Conservation (phyloP, 106 monocot genomes). For the Platanthera guangdongensis region DNA sequence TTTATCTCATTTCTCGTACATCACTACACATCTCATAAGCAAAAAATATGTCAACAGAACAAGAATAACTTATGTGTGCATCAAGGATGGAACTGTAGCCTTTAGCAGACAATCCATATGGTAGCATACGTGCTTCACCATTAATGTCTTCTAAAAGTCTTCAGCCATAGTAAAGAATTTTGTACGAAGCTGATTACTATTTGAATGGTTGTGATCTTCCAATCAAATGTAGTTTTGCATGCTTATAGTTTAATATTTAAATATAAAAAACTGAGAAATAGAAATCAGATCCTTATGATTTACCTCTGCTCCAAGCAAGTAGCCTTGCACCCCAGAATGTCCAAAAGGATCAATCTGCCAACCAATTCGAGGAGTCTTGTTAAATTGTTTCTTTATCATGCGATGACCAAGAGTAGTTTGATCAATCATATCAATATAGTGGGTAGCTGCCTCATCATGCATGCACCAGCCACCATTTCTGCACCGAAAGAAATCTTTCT, state of each 20-base stretch:
- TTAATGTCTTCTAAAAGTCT: too few species aligned
- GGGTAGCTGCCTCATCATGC: slow-evolving; percentile 50
- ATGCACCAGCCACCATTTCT: slow-evolving; percentile 48
- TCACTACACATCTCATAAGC: too few species aligned
- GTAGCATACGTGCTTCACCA: too few species aligned
- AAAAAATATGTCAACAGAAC: too few species aligned
- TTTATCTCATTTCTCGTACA: too few species aligned
- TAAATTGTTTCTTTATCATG: slow-evolving; percentile 41
- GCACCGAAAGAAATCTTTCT: background rate
- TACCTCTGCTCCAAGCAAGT: slow-evolving; percentile 46
- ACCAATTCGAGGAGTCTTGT: slow-evolving; percentile 31
- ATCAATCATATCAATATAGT: slow-evolving; percentile 63
- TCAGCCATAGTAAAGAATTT: background rate
- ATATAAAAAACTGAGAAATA: background rate
- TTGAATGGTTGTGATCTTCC: background rate
- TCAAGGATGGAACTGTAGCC: too few species aligned
- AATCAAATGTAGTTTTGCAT: too few species aligned
- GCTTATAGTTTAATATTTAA: too few species aligned
- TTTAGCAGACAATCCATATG: too few species aligned
- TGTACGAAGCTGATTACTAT: background rate
- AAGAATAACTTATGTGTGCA: too few species aligned
- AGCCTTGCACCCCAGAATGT: slow-evolving; percentile 45
- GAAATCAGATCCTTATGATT: background rate
- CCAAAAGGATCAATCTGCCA: slow-evolving; percentile 64
- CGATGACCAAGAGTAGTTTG: slow-evolving; percentile 49